Evolutionary conservation across 345 rosid genomes (phyloP).

Genomic region (Fremontodendron californicum): DNA sequence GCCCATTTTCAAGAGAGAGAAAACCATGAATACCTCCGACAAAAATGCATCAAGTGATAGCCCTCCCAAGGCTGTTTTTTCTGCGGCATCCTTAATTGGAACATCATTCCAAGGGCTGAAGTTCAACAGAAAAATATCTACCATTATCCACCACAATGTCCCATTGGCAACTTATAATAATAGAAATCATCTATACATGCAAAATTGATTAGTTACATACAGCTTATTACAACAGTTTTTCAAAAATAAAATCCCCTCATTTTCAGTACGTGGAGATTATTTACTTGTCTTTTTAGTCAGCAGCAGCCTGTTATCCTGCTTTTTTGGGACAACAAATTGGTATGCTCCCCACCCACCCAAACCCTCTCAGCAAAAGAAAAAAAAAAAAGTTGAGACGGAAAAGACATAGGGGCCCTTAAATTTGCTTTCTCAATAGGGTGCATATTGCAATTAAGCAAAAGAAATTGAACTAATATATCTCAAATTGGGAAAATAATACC

Average conservation of each 20-base stretch:
- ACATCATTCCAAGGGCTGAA: constrained; percentile 86
- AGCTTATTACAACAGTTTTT: neutral
- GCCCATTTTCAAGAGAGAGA: neutral
- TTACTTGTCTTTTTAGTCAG: neutral
- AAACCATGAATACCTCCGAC: constrained; percentile 55
- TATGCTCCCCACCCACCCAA: neutral
- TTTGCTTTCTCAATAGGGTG: neutral
- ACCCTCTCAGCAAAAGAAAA: neutral
- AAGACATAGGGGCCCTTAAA: neutral
- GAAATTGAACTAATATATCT: constrained; percentile 4
- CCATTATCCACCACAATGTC: neutral
- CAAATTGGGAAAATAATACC: constrained; percentile 34
- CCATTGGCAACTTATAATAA: constrained; percentile 11
- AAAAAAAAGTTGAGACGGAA: neutral
- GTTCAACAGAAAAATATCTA: constrained; percentile 13
- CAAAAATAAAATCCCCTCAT: neutral
- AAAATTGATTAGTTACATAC: neutral
- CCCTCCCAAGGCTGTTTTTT: constrained; percentile 65
- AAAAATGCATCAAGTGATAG: constrained; percentile 66
- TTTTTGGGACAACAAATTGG: neutral
- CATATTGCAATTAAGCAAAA: neutral
- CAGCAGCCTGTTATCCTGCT: neutral
- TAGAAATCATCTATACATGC: neutral
- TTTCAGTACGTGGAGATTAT: neutral
- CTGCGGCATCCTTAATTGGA: constrained; percentile 68